A percentile compares a stretch with the other conserved stretches of the same genome.
phyloP scores from a whole-genome alignment of 2,329 filamentous ascomycete species.

The Akanthomyces uredinophilus region DNA sequence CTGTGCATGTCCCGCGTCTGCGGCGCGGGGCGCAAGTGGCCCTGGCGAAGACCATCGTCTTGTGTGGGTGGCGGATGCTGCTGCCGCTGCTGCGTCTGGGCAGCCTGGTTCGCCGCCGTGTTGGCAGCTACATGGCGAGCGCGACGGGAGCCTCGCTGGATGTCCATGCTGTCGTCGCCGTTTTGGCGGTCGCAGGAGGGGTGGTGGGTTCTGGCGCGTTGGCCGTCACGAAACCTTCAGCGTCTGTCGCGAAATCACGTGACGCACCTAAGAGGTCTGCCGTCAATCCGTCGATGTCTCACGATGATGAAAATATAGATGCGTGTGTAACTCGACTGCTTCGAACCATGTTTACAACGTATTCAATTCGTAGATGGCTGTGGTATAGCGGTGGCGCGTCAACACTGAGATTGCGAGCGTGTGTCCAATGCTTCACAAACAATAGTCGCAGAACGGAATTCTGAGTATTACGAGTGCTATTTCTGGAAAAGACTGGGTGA shows the following conservation, averaged over 20 bases:
- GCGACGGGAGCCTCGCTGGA: slow-evolving; percentile 26
- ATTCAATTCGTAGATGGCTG: not conserved
- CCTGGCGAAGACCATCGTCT: not conserved
- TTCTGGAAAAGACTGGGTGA: too few relatives aligned
- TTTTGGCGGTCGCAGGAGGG: not conserved
- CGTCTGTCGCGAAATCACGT: slow-evolving; percentile 9
- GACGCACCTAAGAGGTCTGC: not conserved
- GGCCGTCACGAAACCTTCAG: not conserved
- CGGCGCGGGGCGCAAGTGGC: slow-evolving; percentile 1
- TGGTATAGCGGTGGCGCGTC: not conserved
- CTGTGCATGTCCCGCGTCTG: slow-evolving; percentile 18
- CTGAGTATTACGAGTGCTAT: too few relatives aligned
- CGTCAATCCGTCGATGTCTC: not conserved
- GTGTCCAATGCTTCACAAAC: too few relatives aligned
- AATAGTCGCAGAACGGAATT: too few relatives aligned
- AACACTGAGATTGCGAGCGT: too few relatives aligned
- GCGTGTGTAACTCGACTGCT: not conserved
- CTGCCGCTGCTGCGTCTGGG: slow-evolving; percentile 12
- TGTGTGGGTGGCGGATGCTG: slow-evolving; percentile 9
- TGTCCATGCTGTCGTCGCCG: slow-evolving; percentile 22
- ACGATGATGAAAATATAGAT: not conserved
- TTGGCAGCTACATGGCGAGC: slow-evolving; percentile 27
- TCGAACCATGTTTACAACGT: not conserved
- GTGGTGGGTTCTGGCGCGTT: not conserved
- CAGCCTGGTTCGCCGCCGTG: slow-evolving; percentile 16